Evolutionary conservation across 331 rosid genomes (phyloP), one percentile per base, ranked within the genome.

Genomic region (Quercus lobata): DNA sequence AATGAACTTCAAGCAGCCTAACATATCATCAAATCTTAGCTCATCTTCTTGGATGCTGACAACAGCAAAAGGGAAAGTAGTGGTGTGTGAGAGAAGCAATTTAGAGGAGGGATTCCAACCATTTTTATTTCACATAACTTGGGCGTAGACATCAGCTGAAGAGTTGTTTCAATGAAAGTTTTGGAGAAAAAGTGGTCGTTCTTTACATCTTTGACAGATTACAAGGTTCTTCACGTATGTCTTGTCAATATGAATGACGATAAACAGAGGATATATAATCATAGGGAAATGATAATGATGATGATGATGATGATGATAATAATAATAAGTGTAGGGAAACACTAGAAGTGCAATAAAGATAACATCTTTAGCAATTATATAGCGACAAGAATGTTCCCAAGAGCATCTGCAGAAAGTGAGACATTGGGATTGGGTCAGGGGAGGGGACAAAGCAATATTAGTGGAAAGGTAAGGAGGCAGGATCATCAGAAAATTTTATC

Each of bases 371-470:
- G 52, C 73, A 75, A 66, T 57, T 56, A 66, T 68, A 55, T 21
- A 35, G 46, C 12, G 46, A 41, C 54, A 69, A 56, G 69, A 81
- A 27, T 72, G 53, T 46, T 32, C 72, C 65, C 82, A 44, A 82
- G 24, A 35, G 71, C 76, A 76, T 72, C 76, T 44, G 57, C 60
- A 76, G 78, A 82, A 79, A 82, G 88, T 61, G 58, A 69, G 58
- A 76, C 84, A 84, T 87, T 35, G 90, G 88, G 88, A 84, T 82
- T 76, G 74, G 78, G 71, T 80, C 68, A 69, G 15, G 37, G n/a
- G 82, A 17, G 21, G 44, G 84, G 37, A 35, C 72, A 75, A 80
- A 37, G 52, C 53, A 34, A 25, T n/a, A 18, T 41, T 73, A 34
- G 58, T 15, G 66, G 73, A 75, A 71, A 74, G 84, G 69, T 60